phyloP scores from a whole-genome alignment of 2,329 filamentous ascomycete species.

The Xylaria polymorpha region DNA sequence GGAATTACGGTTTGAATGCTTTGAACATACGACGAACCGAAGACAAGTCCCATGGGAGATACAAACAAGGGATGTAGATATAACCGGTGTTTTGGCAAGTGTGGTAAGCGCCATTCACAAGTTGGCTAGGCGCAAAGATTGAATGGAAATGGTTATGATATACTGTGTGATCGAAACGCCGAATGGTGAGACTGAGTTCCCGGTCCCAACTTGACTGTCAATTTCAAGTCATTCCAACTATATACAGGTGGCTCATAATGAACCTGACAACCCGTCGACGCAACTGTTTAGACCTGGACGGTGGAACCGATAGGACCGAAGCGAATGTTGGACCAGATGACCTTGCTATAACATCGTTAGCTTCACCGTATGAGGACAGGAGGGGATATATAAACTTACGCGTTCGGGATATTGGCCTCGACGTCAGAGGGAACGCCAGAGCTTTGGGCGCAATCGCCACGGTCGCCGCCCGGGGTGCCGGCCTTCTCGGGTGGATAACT shows the following conservation, averaged over 20 bases:
- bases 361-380: background rate
- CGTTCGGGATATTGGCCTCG: slow-evolving; percentile 54
- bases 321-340: slow-evolving; percentile 63
- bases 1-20: background rate
- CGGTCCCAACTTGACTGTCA: slow-evolving; percentile 2
- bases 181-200: background rate
- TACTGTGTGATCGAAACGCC: slow-evolving; percentile 7
- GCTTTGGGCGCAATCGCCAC: slow-evolving; percentile 60
- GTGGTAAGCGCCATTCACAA: background rate
- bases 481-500: slow-evolving; percentile 58
- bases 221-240: slow-evolving; percentile 18
- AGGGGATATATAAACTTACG: slow-evolving; percentile 42
- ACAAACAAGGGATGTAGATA: background rate
- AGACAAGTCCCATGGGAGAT: background rate
- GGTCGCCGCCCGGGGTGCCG: slow-evolving; percentile 57
- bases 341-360: slow-evolving; percentile 50
- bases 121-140: background rate
- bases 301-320: slow-evolving; percentile 62
- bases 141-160: slow-evolving; percentile 10
- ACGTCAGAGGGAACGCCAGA: slow-evolving; percentile 62
- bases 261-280: slow-evolving; percentile 8
- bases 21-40: background rate
- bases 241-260: slow-evolving; percentile 32
- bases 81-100: background rate
- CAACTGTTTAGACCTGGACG: slow-evolving; percentile 47